phyloP scores from a whole-genome alignment of 345 rosid genomes.

The Melaleuca quinquenervia region DNA sequence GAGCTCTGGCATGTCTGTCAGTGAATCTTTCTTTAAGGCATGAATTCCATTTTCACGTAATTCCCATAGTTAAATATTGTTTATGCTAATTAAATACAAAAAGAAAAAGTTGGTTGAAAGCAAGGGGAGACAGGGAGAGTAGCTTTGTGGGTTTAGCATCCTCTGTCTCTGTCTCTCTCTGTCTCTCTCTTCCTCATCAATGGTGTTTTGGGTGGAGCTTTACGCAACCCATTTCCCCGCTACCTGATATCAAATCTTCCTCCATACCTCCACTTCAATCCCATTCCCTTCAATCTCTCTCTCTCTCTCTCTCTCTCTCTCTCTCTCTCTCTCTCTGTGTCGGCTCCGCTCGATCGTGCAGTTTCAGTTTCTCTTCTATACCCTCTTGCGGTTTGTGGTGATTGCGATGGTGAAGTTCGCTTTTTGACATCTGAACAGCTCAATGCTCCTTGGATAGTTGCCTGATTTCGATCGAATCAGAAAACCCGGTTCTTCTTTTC shows the following conservation, averaged over 20 bases:
- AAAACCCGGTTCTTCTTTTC: neutral
- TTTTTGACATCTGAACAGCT: neutral
- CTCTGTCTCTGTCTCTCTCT: no score
- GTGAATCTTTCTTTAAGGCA: neutral
- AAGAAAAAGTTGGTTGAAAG: neutral
- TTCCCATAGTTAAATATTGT: neutral
- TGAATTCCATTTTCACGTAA: neutral
- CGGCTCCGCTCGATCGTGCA: neutral
- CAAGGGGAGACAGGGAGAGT: neutral
- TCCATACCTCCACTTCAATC: neutral
- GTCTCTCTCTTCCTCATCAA: neutral
- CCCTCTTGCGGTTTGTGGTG: neutral
- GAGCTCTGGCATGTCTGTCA: neutral
- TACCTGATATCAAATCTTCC: neutral
- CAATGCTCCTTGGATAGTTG: neutral
- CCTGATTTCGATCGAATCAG: neutral
- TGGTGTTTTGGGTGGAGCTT: conserved; percentile 5
- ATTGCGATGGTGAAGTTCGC: neutral
- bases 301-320: neutral
- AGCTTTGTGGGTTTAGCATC: neutral
- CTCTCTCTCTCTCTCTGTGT: neutral
- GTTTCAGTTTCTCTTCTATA: neutral
- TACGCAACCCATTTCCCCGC: neutral
- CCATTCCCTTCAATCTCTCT: neutral
- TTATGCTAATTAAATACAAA: neutral